phyloP scores from a whole-genome alignment of 148 eudicot genomes.

The Hydrangea macrophylla region DNA sequence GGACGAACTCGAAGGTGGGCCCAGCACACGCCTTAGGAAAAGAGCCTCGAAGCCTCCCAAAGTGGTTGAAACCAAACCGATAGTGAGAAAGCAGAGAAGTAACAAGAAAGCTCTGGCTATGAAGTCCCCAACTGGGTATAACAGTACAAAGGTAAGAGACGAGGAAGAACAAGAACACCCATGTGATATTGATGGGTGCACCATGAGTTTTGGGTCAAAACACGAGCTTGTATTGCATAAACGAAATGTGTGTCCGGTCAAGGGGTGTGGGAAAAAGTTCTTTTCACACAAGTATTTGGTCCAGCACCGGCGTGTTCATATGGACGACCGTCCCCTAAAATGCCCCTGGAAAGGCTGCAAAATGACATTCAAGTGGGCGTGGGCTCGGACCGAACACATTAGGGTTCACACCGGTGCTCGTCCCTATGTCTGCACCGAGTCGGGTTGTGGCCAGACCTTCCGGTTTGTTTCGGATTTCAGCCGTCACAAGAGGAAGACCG shows the following conservation, averaged over 20 bases:
- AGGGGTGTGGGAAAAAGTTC: constrained; percentile 89
- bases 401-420: constrained; percentile 96
- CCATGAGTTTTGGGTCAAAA: constrained; percentile 72
- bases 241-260: constrained; percentile 73
- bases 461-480: constrained; percentile 97
- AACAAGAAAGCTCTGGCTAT: constrained; percentile 33
- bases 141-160: constrained; percentile 17
- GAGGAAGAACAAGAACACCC: constrained; percentile 49
- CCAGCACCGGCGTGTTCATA: constrained; percentile 91
- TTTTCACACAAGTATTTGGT: constrained; percentile 94
- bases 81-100: constrained; percentile 32
- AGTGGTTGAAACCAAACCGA: constrained; percentile 29
- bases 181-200: constrained; percentile 87
- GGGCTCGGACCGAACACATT: constrained; percentile 98
- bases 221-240: constrained; percentile 69
- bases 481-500: constrained; percentile 98
- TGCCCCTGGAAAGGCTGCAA: constrained; percentile 99
- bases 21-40: constrained; percentile 77
- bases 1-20: constrained; percentile 61
- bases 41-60: constrained; percentile 42
- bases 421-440: constrained; percentile 71
- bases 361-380: constrained; percentile 98
- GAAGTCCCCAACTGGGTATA: constrained; percentile 21
- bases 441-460: constrained; percentile 92
- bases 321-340: constrained; percentile 86